Percentiles rank a stretch among this genome's conserved stretches.
phyloP scores from a whole-genome alignment of 1,139 yeast species.

The Taphrina pruni region DNA sequence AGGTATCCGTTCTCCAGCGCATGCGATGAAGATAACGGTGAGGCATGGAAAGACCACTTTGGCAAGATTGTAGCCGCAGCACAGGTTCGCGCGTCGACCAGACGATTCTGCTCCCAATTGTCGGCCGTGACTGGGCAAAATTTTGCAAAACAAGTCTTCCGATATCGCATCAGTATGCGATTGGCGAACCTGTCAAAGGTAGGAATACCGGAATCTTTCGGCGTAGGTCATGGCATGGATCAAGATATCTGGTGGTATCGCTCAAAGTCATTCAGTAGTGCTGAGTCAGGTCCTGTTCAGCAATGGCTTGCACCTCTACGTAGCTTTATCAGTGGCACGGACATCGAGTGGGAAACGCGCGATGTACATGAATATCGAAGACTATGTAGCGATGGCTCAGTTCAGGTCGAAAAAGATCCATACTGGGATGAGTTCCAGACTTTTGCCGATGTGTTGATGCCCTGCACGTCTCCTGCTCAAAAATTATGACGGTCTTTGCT shows the following conservation, averaged over 20 bases:
- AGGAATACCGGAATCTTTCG: constrained; percentile 45
- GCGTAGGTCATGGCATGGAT: constrained; percentile 51
- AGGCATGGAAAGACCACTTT: constrained; percentile 47
- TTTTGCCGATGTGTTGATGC: constrained; percentile 24
- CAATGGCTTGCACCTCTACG: constrained; percentile 39
- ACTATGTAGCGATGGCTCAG: constrained; percentile 50
- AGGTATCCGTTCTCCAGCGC: constrained; percentile 49
- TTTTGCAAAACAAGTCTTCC: constrained; percentile 48
- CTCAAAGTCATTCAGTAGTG: constrained; percentile 49
- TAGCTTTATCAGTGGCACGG: constrained; percentile 33
- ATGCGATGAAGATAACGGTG: constrained; percentile 40
- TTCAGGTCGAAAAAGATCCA: constrained; percentile 49
- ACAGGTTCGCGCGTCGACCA: constrained; percentile 54
- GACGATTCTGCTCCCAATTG: constrained; percentile 50
- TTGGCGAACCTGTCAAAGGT: constrained; percentile 49
- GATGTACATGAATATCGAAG: constrained; percentile 48
- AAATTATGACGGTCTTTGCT: background rate
- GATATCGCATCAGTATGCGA: constrained; percentile 53
- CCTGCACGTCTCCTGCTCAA: background rate
- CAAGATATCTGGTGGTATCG: constrained; percentile 52
- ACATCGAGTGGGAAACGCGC: constrained; percentile 50
- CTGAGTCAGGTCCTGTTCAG: constrained; percentile 50
- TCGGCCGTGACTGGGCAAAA: constrained; percentile 43
- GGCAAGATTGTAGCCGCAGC: constrained; percentile 55
- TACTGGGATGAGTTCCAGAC: constrained; percentile 49